These are phyloP conservation scores for Monilinia fructicola DNA, from an alignment of 2,329 filamentous ascomycete species.

Conservation along the genomic window DNA sequence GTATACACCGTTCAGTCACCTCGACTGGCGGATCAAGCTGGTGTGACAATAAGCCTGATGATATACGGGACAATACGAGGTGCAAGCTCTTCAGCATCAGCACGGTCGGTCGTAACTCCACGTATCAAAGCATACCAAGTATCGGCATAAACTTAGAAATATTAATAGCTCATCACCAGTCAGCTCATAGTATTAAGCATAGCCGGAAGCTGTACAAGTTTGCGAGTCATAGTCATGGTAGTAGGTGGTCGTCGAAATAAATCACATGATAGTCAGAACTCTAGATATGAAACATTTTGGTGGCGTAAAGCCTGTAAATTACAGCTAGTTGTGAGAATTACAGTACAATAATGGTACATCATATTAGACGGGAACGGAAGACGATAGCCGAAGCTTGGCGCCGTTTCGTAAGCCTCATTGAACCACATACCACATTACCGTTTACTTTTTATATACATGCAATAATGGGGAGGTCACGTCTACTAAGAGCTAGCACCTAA, in stretches of 20 bases:
- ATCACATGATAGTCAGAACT: slow-evolving; percentile 6
- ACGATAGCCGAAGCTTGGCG: background rate
- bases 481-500: background rate
- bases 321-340: slow-evolving; percentile 1
- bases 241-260: background rate
- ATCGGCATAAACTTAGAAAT: background rate
- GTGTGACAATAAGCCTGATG: slow-evolving; percentile 14
- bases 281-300: background rate
- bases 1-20: background rate
- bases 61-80: slow-evolving; percentile 20
- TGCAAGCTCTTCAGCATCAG: slow-evolving; percentile 15
- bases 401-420: slow-evolving; percentile 2
- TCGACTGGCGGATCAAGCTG: background rate
- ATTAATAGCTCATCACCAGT: background rate
- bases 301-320: background rate
- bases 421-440: background rate
- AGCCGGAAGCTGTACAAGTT: background rate
- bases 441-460: background rate
- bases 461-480: background rate
- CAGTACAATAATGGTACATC: background rate
- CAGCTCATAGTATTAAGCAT: background rate
- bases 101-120: background rate
- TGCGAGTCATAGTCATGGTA: background rate
- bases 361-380: background rate
- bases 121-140: slow-evolving; percentile 9